Percentiles rank a stretch among this genome's conserved stretches.
Evolutionary conservation across 495 filamentous ascomycete species (phyloP).

Genomic region (Penicillium antarcticum): DNA sequence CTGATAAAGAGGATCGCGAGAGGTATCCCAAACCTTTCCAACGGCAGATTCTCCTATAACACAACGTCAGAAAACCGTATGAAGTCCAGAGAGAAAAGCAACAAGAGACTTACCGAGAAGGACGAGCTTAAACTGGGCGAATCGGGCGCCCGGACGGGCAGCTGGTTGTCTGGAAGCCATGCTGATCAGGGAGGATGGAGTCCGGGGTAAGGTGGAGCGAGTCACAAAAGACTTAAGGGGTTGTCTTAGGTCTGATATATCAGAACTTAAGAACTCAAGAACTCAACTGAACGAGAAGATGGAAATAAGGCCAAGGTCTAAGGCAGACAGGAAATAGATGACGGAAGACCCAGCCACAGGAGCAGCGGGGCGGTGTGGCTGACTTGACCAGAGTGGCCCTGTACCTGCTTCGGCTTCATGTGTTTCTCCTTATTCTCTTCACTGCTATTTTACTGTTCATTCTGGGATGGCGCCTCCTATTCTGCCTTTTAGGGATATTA

Average conservation of each 20-base stretch:
- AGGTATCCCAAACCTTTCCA: constrained; percentile 70
- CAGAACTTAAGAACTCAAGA: not conserved
- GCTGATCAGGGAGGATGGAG: constrained; percentile 20
- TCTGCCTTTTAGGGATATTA: constrained; percentile 92
- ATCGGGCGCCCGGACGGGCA: constrained; percentile 73
- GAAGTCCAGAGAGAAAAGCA: not conserved
- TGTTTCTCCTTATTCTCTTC: constrained; percentile 16
- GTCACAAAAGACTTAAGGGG: constrained; percentile 1
- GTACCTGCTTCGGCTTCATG: constrained; percentile 22
- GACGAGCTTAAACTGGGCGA: constrained; percentile 99
- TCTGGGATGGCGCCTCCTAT: constrained; percentile 46
- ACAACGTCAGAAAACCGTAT: constrained; percentile 1
- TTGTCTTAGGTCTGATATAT: not conserved
- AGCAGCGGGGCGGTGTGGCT: constrained; percentile 31
- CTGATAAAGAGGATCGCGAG: constrained; percentile 20
- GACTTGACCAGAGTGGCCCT: constrained; percentile 16
- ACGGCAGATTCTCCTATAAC: constrained; percentile 90
- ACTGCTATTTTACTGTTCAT: constrained; percentile 3
- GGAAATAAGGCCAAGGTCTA: not conserved
- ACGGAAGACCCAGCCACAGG: constrained; percentile 30
- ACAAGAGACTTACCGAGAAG: constrained; percentile 67
- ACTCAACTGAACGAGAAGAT: not conserved
- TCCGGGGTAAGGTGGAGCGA: constrained; percentile 1
- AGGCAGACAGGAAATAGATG: constrained; percentile 26
- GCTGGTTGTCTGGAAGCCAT: constrained; percentile 83